These are phyloP conservation scores for Phragmites australis DNA, from an alignment of 176 grass and related monocot genomes.

Conservation along the genomic window DNA sequence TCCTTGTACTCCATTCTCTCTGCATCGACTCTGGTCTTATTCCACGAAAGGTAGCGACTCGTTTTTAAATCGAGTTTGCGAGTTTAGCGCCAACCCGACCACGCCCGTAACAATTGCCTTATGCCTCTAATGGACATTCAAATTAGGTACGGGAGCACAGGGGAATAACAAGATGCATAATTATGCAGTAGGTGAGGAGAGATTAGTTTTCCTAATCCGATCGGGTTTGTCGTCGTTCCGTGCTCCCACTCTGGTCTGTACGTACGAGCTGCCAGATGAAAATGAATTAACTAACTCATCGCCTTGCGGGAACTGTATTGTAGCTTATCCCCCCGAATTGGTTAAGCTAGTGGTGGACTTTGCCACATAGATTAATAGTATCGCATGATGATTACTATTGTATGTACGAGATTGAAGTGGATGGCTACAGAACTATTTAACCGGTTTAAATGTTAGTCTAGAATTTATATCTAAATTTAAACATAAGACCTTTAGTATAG, in stretches of 20 bases:
- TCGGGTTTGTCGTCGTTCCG: conserved; percentile 5
- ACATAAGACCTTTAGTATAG: no score
- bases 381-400: no score
- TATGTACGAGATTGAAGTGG: no score
- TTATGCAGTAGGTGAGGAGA: conserved; percentile 47
- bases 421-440: no score
- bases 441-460: no score
- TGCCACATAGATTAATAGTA: conserved; percentile 17
- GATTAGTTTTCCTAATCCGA: conserved; percentile 51
- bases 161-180: not conserved
- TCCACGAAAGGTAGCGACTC: not conserved
- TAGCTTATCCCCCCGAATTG: conserved; percentile 48
- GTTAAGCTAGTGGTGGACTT: conserved; percentile 39
- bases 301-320: conserved; percentile 35
- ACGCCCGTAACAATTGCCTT: conserved; percentile 37
- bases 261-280: conserved; percentile 27
- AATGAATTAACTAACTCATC: conserved; percentile 22
- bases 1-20: conserved; percentile 65
- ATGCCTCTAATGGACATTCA: not conserved
- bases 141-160: not conserved
- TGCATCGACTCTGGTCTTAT: no score
- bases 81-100: conserved; percentile 43
- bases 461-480: no score
- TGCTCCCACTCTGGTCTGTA: conserved; percentile 27
- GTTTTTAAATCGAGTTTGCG: conserved; percentile 2